Base-by-base conservation (phyloP, 495 filamentous ascomycete species). In the Tuber calosporum region DNA sequence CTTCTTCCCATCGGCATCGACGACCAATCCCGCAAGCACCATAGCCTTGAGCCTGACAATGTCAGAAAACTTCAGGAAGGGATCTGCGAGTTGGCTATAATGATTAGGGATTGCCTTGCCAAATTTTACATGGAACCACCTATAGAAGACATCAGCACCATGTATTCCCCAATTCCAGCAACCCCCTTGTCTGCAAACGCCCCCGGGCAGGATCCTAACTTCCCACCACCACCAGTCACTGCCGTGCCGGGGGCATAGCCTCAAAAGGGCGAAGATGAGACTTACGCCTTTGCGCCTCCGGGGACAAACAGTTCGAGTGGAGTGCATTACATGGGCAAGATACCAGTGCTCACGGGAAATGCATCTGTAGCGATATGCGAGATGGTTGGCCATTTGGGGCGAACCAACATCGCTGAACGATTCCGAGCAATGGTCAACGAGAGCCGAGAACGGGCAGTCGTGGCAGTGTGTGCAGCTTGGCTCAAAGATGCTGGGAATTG, bases 231-330 rank as follows among this genome's bases (percentile, higher is more conserved):
- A 6, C 68, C 71, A 15, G 72, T 30, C 38, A 68, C 79, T 22
- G 68, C 72, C 17, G 48, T 72, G 17, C 70, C 78, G 15, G 37
- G 73, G 30, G 53, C 72, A 1, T 78, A 72, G 1, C 68, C 70
- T 34, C 67, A 75, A 39, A 80, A 75, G 40, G 79, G 73, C 77
- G 90, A 7, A 93, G 93, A 77, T 92, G 96, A 98, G 82, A 94
- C 91, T 67, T 97, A 90, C 84, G 94, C 95, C 1, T 99, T 99
- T 83, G 97, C 95, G 92, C 93, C 96, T 2, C 95, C 95, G 0
- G 90, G 90, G 78, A 90, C 93, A 7, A 98, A 97, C 79, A 93
- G 93, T 0, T 83, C 98, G 22, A 92, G 93, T 75, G 94, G 90
- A 13, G 90, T 93, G 9, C 87, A 96, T 81, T 97, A 97, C 78